These are phyloP conservation scores for Hemileccinum rubropunctum DNA, from an alignment of 768 basidiomycete genomes.

Conservation along the genomic window DNA sequence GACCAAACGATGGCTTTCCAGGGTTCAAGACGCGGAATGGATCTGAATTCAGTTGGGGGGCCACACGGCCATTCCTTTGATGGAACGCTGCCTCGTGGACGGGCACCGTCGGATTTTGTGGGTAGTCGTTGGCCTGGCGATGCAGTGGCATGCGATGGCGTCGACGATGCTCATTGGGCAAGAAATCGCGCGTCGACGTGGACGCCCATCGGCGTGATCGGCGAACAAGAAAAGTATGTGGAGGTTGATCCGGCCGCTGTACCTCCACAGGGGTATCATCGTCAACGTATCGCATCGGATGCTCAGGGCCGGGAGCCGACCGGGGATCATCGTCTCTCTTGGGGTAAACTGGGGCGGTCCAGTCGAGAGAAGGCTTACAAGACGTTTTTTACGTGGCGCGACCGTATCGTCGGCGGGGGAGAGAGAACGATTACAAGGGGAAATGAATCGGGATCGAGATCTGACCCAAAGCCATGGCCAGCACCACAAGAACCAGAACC, in stretches of 20 bases:
- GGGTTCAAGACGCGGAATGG: neutral
- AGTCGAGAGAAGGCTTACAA: conserved; percentile 6
- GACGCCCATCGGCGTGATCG: neutral
- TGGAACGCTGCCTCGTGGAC: neutral
- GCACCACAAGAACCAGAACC: neutral
- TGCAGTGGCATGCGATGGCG: too few relatives aligned
- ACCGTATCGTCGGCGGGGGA: conserved; percentile 1
- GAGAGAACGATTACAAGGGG: neutral
- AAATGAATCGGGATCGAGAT: neutral
- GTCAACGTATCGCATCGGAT: neutral
- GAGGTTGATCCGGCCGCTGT: conserved; percentile 18
- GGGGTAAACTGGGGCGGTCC: neutral
- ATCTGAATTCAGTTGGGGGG: neutral
- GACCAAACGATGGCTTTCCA: neutral
- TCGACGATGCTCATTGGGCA: neutral
- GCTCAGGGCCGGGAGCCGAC: neutral
- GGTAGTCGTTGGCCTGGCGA: neutral
- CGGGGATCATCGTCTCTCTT: neutral
- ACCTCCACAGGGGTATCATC: neutral
- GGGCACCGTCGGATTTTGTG: neutral
- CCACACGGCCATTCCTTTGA: neutral
- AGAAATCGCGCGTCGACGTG: neutral
- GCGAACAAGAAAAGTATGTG: neutral
- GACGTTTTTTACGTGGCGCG: conserved; percentile 10
- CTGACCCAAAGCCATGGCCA: neutral